phyloP scores from a whole-genome alignment of 495 filamentous ascomycete species.

The Bacidia gigantensis region DNA sequence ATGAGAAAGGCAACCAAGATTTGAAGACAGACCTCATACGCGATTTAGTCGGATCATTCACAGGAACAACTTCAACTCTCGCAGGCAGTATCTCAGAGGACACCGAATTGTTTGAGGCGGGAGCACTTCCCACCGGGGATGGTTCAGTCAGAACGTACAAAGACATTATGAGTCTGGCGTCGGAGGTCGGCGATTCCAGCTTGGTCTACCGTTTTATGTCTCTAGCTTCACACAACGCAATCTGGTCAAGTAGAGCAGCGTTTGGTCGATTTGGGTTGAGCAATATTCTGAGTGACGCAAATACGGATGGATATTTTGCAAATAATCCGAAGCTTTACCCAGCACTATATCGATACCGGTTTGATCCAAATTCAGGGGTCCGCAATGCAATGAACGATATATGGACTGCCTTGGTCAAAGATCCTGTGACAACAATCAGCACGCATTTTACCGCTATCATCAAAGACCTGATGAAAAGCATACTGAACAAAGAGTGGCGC shows the following conservation, averaged over 20 bases:
- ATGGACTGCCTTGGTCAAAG: slow-evolving; percentile 84
- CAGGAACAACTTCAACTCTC: slow-evolving; percentile 54
- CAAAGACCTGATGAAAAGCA: slow-evolving; percentile 67
- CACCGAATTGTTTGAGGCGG: slow-evolving; percentile 89
- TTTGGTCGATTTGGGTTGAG: slow-evolving; percentile 90
- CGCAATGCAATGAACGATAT: slow-evolving; percentile 93
- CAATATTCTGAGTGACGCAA: slow-evolving; percentile 77
- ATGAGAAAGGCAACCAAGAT: slow-evolving; percentile 72
- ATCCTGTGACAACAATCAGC: slow-evolving; percentile 57
- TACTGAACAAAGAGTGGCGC: slow-evolving; percentile 84
- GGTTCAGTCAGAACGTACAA: slow-evolving; percentile 88
- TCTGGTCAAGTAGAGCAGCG: slow-evolving; percentile 88
- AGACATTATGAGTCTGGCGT: slow-evolving; percentile 82
- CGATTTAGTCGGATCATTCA: slow-evolving; percentile 79
- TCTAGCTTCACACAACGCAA: slow-evolving; percentile 80
- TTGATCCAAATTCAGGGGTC: slow-evolving; percentile 87
- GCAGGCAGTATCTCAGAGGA: slow-evolving; percentile 67
- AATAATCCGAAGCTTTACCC: slow-evolving; percentile 86
- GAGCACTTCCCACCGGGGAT: slow-evolving; percentile 79
- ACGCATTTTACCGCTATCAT: slow-evolving; percentile 74
- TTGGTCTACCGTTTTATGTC: slow-evolving; percentile 97
- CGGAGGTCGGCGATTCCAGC: slow-evolving; percentile 87
- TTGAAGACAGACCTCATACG: slow-evolving; percentile 72
- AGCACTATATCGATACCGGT: slow-evolving; percentile 85
- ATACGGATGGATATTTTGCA: slow-evolving; percentile 52